A percentile compares a stretch with the other conserved stretches of the same genome.
These are phyloP conservation scores for Aurinia saxatilis DNA, from an alignment of 345 rosid genomes.

Conservation along the genomic window DNA sequence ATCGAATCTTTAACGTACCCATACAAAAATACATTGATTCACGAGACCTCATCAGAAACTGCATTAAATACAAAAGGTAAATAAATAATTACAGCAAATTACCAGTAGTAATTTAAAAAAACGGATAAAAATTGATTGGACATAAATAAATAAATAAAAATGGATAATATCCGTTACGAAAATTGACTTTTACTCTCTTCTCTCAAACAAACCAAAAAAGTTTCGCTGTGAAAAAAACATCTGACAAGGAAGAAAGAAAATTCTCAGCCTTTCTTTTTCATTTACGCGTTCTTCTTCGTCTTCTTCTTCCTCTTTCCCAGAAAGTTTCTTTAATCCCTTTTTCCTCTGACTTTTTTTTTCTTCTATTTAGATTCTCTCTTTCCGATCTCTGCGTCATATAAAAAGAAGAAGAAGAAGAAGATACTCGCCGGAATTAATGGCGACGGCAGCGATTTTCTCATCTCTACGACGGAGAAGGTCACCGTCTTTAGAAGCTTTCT, in stretches of 20 bases:
- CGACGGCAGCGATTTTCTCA: slow-evolving; percentile 76
- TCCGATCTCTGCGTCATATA: slow-evolving; percentile 19
- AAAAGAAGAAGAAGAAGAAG: too few species aligned
- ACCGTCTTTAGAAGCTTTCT: slow-evolving; percentile 68
- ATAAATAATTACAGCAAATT: background rate
- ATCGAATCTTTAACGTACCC: background rate
- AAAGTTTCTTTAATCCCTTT: slow-evolving; percentile 12
- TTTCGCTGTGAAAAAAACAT: background rate
- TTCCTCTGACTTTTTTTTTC: slow-evolving; percentile 20
- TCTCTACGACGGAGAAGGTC: slow-evolving; percentile 73
- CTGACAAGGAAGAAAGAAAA: slow-evolving; percentile 20
- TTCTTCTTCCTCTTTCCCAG: slow-evolving; percentile 17
- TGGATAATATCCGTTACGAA: slow-evolving; percentile 15
- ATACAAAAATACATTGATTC: background rate
- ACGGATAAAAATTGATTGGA: too few species aligned
- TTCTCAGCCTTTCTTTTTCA: slow-evolving; percentile 16
- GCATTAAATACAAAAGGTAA: slow-evolving; percentile 11
- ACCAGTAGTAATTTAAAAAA: too few species aligned
- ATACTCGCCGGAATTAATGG: slow-evolving; percentile 42
- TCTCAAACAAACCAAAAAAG: too few species aligned
- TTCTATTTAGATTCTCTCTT: background rate
- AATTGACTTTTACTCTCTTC: slow-evolving; percentile 6
- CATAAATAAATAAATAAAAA: too few species aligned
- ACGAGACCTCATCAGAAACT: slow-evolving; percentile 16
- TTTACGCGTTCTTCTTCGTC: slow-evolving; percentile 21